A percentile compares a stretch with the other conserved stretches of the same genome.
phyloP scores from a whole-genome alignment of 257 asterid species.

The Plantago major region DNA sequence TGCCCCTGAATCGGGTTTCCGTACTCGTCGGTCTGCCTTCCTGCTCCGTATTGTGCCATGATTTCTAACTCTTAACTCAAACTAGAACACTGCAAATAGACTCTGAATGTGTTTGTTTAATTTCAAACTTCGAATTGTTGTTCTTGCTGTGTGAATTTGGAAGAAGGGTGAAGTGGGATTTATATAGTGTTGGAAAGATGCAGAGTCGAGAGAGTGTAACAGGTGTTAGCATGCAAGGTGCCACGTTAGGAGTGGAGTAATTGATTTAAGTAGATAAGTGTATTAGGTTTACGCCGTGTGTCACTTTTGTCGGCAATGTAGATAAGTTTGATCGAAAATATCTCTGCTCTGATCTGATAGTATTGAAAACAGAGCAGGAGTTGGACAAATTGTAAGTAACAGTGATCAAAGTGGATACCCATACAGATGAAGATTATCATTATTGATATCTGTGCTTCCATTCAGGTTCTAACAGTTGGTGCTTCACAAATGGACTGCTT shows the following conservation, averaged over 20 bases:
- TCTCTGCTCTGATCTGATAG: too few relatives aligned
- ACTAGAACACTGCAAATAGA: too few relatives aligned
- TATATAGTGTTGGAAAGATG: neutral
- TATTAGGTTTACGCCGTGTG: neutral
- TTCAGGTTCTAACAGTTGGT: too few relatives aligned
- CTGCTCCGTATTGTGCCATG: slow-evolving; percentile 2
- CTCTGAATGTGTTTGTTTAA: too few relatives aligned
- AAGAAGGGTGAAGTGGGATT: neutral
- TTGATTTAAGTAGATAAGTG: neutral
- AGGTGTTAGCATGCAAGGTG: slow-evolving; percentile 4
- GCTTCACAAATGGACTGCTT: too few relatives aligned
- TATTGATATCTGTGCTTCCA: too few relatives aligned
- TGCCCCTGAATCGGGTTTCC: too few relatives aligned
- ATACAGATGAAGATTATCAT: too few relatives aligned
- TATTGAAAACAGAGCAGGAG: too few relatives aligned
- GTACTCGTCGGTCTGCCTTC: too few relatives aligned
- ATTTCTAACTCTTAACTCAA: neutral
- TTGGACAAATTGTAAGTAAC: too few relatives aligned
- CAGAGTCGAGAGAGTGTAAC: neutral
- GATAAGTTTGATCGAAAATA: neutral
- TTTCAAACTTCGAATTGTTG: neutral
- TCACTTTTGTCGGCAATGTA: neutral
- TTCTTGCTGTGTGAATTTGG: neutral
- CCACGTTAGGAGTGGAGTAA: neutral
- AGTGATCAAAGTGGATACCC: too few relatives aligned